Conservation (phyloP, 306 rosid genomes). For the Casuarina glauca region DNA sequence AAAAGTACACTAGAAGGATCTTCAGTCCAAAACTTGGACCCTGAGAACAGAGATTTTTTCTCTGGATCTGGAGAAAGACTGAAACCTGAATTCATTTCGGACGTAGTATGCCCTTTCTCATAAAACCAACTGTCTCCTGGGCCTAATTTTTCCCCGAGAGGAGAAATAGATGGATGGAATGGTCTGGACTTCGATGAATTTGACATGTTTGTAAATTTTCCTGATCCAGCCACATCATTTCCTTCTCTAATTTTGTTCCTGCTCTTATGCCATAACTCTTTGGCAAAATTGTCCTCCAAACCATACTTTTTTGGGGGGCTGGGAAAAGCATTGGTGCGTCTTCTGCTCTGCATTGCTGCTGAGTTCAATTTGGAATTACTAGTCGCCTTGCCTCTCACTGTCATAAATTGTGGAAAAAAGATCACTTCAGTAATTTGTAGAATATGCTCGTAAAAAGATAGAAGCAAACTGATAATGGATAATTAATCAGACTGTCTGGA, state of each 20-base stretch:
- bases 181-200: slow-evolving; percentile 45
- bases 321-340: slow-evolving; percentile 42
- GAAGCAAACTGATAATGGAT: neutral
- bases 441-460: neutral
- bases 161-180: slow-evolving; percentile 41
- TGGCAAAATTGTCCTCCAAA: slow-evolving; percentile 26
- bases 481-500: neutral
- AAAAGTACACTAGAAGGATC: slow-evolving; percentile 46
- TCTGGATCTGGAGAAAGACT: slow-evolving; percentile 47
- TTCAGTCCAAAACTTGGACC: slow-evolving; percentile 40
- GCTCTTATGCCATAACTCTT: slow-evolving; percentile 11
- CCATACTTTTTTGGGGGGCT: slow-evolving; percentile 38
- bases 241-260: slow-evolving; percentile 9
- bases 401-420: slow-evolving; percentile 26
- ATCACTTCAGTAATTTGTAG: slow-evolving; percentile 6
- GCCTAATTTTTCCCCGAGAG: slow-evolving; percentile 44
- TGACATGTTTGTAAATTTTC: slow-evolving; percentile 30
- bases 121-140: slow-evolving; percentile 42
- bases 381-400: slow-evolving; percentile 57
- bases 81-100: slow-evolving; percentile 38
- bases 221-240: slow-evolving; percentile 21
- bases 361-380: slow-evolving; percentile 41
- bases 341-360: slow-evolving; percentile 41
- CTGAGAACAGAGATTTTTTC: slow-evolving; percentile 37
- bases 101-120: slow-evolving; percentile 48